These are phyloP conservation scores for Aspergillus neoniger DNA, from an alignment of 2,329 filamentous ascomycete genomes.

Conservation along the genomic window DNA sequence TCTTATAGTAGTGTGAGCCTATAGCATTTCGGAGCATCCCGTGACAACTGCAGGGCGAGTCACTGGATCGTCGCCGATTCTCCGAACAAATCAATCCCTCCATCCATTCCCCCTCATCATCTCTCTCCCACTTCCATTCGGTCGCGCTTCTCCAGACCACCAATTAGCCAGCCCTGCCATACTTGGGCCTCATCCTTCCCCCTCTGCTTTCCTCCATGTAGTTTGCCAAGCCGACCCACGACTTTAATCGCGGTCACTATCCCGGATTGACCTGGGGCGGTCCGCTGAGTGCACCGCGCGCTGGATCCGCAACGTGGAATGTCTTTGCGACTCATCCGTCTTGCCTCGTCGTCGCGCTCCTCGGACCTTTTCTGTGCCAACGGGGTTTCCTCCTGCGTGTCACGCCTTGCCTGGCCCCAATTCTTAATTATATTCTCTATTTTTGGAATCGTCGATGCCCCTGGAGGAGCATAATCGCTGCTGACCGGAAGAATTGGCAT, in stretches of 20 bases:
- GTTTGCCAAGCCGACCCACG: not conserved
- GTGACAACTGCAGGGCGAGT: slow-evolving; percentile 8
- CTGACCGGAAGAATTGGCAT: not conserved
- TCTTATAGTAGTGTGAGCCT: not conserved
- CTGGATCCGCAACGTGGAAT: slow-evolving; percentile 24
- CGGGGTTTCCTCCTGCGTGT: slow-evolving; percentile 16
- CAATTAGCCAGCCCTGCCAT: not conserved
- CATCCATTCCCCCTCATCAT: not conserved
- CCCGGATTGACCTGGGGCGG: not conserved
- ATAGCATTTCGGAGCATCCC: not conserved
- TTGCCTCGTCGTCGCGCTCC: slow-evolving; percentile 15
- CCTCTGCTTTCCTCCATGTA: not conserved
- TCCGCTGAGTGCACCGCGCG: not conserved
- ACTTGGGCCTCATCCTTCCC: not conserved
- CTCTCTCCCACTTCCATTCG: not conserved
- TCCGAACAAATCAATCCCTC: not conserved
- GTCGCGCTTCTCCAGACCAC: not conserved
- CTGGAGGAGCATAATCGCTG: slow-evolving; percentile 9
- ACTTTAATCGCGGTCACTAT: slow-evolving; percentile 6
- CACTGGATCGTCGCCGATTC: not conserved
- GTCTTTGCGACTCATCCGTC: slow-evolving; percentile 9
- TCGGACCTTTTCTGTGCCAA: slow-evolving; percentile 17
- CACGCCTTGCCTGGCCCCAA: slow-evolving; percentile 15
- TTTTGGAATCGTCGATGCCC: slow-evolving; percentile 9
- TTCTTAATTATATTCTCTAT: slow-evolving; percentile 16